A percentile compares a stretch with the other conserved stretches of the same genome.
These are phyloP conservation scores for Batrachochytrium dendrobatidis DNA, from an alignment of 371 early-diverging fungal genomes.

Conservation along the genomic window DNA sequence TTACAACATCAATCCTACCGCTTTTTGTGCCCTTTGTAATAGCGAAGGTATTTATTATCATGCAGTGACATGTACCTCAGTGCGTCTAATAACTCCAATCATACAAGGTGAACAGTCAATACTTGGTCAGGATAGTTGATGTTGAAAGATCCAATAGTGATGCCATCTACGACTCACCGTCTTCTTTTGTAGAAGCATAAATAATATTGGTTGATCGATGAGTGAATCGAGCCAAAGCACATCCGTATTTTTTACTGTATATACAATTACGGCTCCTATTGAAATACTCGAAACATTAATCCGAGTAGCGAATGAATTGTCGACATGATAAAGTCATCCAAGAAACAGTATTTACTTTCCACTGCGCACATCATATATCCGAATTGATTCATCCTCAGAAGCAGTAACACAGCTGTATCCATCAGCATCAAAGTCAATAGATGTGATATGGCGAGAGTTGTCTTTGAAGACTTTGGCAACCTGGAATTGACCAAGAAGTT, in stretches of 20 bases:
- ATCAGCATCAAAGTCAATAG: conserved; percentile 65
- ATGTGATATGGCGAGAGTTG: conserved; percentile 55
- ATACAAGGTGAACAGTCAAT: background rate
- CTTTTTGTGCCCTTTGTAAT: conserved; percentile 79
- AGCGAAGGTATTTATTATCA: conserved; percentile 86
- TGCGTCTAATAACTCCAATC: conserved; percentile 51
- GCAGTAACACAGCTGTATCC: conserved; percentile 69
- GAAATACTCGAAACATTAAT: background rate
- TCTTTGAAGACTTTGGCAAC: conserved; percentile 63
- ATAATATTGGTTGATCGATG: conserved; percentile 66
- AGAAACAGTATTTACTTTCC: conserved; percentile 56
- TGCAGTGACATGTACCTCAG: conserved; percentile 85
- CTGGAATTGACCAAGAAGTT: background rate
- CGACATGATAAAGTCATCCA: background rate
- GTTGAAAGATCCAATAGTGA: background rate
- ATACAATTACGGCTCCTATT: too few relatives aligned
- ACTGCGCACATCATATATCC: conserved; percentile 63
- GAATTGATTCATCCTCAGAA: conserved; percentile 71
- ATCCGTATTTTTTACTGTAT: conserved; percentile 75
- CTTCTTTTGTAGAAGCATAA: conserved; percentile 87
- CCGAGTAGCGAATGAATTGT: background rate
- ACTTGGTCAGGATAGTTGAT: background rate
- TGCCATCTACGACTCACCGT: conserved; percentile 46
- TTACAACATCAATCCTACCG: conserved; percentile 38
- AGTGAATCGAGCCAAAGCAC: conserved; percentile 75